Conservation (phyloP, 2,329 filamentous ascomycete species). For the Alternaria hordeiaustralica region DNA sequence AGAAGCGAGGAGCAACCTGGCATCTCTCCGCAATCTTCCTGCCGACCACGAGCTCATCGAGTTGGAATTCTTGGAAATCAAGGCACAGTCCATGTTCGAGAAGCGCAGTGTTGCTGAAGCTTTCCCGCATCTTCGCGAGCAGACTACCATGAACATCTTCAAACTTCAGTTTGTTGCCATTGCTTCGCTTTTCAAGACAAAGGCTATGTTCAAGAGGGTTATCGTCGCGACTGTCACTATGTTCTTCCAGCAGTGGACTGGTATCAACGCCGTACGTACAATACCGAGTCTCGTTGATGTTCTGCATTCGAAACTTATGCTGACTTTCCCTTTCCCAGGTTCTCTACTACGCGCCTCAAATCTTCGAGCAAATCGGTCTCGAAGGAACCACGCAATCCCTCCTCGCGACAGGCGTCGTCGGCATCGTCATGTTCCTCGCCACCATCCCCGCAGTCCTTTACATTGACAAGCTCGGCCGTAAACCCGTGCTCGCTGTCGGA, state of each 20-base stretch:
- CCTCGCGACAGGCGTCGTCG: slow-evolving; percentile 73
- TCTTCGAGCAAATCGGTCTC: slow-evolving; percentile 58
- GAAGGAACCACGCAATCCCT: slow-evolving; percentile 59
- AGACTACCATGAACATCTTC: slow-evolving; percentile 64
- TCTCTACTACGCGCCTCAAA: slow-evolving; percentile 57
- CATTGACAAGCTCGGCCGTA: slow-evolving; percentile 70
- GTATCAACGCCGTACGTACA: slow-evolving; percentile 52
- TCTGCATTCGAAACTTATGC: not conserved
- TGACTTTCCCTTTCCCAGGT: slow-evolving; percentile 39
- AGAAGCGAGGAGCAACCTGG: slow-evolving; percentile 69
- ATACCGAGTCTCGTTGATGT: not conserved
- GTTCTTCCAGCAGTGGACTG: slow-evolving; percentile 61
- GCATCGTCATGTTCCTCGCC: slow-evolving; percentile 71
- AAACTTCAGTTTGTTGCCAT: slow-evolving; percentile 70
- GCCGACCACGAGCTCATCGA: slow-evolving; percentile 71
- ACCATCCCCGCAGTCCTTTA: slow-evolving; percentile 68
- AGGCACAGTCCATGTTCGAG: slow-evolving; percentile 78
- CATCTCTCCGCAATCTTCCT: slow-evolving; percentile 67
- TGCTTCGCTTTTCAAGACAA: slow-evolving; percentile 67
- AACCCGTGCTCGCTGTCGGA: slow-evolving; percentile 67
- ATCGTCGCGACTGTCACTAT: slow-evolving; percentile 63
- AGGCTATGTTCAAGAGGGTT: slow-evolving; percentile 71
- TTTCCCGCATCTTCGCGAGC: slow-evolving; percentile 69
- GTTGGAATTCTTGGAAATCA: slow-evolving; percentile 83
- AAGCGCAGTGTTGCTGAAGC: slow-evolving; percentile 69